These are phyloP conservation scores for Trichoderma sp. DNA, from an alignment of 2,329 filamentous ascomycete genomes.

Conservation along the genomic window DNA sequence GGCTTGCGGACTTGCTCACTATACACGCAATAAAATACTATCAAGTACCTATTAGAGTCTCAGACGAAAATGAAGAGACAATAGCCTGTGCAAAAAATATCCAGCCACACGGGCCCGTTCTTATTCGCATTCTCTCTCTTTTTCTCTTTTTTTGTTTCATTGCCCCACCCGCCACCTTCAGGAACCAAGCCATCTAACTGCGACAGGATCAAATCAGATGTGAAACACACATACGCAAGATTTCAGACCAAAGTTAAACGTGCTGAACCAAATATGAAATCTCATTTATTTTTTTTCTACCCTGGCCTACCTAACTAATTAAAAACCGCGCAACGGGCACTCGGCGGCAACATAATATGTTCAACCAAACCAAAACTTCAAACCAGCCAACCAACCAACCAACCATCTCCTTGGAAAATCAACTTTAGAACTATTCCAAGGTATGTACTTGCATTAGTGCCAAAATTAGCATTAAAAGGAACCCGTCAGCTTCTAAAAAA, in stretches of 20 bases:
- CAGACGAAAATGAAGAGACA: background rate
- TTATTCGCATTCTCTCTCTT: background rate
- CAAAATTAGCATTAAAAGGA: background rate
- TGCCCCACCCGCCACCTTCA: background rate
- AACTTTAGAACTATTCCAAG: background rate
- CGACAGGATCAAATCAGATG: slow-evolving; percentile 16
- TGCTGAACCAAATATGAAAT: background rate
- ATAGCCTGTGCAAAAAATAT: background rate
- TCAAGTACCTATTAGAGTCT: background rate
- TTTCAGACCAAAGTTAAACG: background rate
- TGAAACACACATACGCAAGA: slow-evolving; percentile 9
- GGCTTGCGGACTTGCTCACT: background rate
- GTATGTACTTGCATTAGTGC: background rate
- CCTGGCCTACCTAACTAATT: background rate
- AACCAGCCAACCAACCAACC: background rate
- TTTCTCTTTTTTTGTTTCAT: background rate
- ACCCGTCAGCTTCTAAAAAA: slow-evolving; percentile 25
- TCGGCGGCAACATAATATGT: background rate
- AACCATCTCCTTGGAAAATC: background rate
- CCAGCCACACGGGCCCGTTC: background rate
- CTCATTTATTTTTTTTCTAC: background rate
- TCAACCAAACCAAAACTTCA: background rate
- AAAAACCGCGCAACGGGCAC: background rate
- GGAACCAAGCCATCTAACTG: slow-evolving; percentile 16
- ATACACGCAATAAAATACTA: background rate